phyloP scores from a whole-genome alignment of 1,139 yeast species.

The Zygosaccharomyces pseudobailii region DNA sequence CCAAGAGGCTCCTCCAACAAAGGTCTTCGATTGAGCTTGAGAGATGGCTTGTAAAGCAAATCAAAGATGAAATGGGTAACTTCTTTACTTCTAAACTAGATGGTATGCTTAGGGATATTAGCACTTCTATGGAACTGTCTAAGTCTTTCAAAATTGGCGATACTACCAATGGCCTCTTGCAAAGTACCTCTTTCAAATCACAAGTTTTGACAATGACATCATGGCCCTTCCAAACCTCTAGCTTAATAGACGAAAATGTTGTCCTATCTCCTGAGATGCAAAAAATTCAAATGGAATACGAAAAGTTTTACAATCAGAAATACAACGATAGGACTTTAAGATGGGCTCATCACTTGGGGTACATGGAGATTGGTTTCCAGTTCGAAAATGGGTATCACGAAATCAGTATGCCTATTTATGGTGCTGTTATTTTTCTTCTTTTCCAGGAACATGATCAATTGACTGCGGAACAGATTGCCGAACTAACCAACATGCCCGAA shows the following conservation, averaged over 20 bases:
- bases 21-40: conserved; percentile 61
- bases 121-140: conserved; percentile 30
- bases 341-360: conserved; percentile 85
- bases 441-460: conserved; percentile 53
- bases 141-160: conserved; percentile 9
- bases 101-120: conserved; percentile 85
- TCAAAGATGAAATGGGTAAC: conserved; percentile 76
- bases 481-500: conserved; percentile 67
- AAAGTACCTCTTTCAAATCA: conserved; percentile 40
- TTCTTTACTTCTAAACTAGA: conserved; percentile 76
- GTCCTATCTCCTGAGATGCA: conserved; percentile 49
- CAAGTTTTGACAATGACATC: conserved; percentile 47
- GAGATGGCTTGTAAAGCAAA: conserved; percentile 59
- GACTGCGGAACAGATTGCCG: conserved; percentile 58
- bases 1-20: conserved; percentile 69
- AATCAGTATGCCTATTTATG: conserved; percentile 73
- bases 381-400: conserved; percentile 70
- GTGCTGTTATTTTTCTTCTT: conserved; percentile 70
- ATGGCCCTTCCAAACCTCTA: conserved; percentile 31
- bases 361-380: conserved; percentile 67
- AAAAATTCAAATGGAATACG: conserved; percentile 41
- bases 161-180: conserved; percentile 46
- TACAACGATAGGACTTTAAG: conserved; percentile 70
- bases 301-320: conserved; percentile 49
- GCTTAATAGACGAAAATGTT: conserved; percentile 33